A percentile compares a stretch with the other conserved stretches of the same genome.
These are phyloP conservation scores for Parachaetomium inaequale DNA, from an alignment of 495 filamentous ascomycete genomes.

Conservation along the genomic window DNA sequence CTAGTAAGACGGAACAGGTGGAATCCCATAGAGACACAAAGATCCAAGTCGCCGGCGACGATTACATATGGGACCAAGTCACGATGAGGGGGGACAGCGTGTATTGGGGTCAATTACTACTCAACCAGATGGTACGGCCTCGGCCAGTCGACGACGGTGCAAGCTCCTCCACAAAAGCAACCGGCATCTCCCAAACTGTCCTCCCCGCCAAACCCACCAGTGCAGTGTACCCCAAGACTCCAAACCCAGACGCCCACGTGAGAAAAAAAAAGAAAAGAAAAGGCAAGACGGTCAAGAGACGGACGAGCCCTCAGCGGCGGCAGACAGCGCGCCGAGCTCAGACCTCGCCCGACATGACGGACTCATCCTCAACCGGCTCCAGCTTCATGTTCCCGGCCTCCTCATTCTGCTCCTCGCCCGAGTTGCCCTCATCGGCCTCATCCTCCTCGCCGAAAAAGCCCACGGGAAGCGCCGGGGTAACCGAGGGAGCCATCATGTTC, in stretches of 20 bases:
- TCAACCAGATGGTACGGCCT: no score
- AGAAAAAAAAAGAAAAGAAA: not conserved
- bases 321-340: not conserved
- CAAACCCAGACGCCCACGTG: not conserved
- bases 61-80: no score
- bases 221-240: not conserved
- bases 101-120: no score
- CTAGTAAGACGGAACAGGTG: no score
- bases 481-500: not conserved
- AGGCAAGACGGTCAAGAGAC: not conserved
- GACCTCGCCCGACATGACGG: not conserved
- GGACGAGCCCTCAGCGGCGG: not conserved
- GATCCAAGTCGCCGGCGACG: no score
- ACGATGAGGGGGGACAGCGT: no score
- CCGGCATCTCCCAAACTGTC: not conserved
- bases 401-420: not conserved
- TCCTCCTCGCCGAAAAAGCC: not conserved
- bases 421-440: not conserved
- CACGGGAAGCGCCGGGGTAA: not conserved
- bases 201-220: not conserved
- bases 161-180: not conserved
- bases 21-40: no score
- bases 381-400: no score
- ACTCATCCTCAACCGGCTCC: no score
- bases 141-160: not conserved